Evolutionary conservation across 2,329 filamentous ascomycete genomes (phyloP).

Genomic region (Passalora sequoiae): DNA sequence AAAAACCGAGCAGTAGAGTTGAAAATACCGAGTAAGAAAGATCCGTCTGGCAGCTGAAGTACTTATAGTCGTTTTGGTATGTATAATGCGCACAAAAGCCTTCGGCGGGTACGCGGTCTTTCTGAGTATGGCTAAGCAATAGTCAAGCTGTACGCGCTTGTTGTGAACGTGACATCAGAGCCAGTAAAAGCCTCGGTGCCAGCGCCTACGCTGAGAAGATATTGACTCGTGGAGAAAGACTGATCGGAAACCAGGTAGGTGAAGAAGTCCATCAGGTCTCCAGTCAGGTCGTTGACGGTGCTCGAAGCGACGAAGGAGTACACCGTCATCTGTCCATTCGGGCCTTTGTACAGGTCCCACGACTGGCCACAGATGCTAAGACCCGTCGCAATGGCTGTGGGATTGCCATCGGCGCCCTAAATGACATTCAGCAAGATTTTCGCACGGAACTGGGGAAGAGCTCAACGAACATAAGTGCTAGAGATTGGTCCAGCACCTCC

Average conservation of each 20-base stretch:
- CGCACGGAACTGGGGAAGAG: not conserved
- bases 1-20: too few species aligned
- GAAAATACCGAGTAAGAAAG: too few species aligned
- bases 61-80: too few species aligned
- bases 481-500: constrained; percentile 58
- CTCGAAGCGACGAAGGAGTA: constrained; percentile 53
- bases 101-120: too few species aligned
- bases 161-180: constrained; percentile 19
- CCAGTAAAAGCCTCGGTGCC: constrained; percentile 26
- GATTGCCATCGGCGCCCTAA: constrained; percentile 31
- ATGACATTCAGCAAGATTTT: not conserved
- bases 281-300: constrained; percentile 50
- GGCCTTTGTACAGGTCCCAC: constrained; percentile 59
- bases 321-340: constrained; percentile 56
- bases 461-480: constrained; percentile 31
- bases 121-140: not conserved
- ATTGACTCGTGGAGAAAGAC: constrained; percentile 46
- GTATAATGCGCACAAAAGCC: too few species aligned
- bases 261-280: constrained; percentile 55
- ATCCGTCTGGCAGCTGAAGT: too few species aligned
- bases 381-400: constrained; percentile 45
- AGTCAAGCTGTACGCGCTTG: constrained; percentile 15
- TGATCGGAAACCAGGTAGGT: constrained; percentile 50
- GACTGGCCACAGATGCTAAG: constrained; percentile 49
- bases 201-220: constrained; percentile 42